A percentile compares a stretch with the other conserved stretches of the same genome.
Evolutionary conservation across 768 basidiomycete species (phyloP).

Genomic region (Termitomyces sp.): DNA sequence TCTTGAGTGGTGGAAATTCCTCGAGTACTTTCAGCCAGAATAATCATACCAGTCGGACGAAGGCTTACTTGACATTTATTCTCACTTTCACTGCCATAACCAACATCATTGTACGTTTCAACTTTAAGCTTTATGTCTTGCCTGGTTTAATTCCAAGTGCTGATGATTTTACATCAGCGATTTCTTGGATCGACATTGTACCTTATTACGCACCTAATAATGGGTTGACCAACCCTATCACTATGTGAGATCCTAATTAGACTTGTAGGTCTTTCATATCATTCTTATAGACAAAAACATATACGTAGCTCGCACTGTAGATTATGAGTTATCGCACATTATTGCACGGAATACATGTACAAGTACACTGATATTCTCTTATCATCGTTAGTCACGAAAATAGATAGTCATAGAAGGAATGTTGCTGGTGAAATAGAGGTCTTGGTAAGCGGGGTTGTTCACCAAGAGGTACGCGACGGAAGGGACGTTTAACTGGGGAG

Average conservation of each 20-base stretch:
- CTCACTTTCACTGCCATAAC: constrained; percentile 79
- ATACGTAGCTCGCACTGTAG: constrained; percentile 2
- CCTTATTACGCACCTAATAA: constrained; percentile 26
- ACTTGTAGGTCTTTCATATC: constrained; percentile 8
- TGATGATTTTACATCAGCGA: constrained; percentile 17
- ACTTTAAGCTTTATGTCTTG: background rate
- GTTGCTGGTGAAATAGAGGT: constrained; percentile 10
- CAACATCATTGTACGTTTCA: constrained; percentile 50
- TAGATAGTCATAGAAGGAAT: constrained; percentile 42
- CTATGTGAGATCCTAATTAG: constrained; percentile 6
- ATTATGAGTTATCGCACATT: background rate
- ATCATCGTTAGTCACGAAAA: constrained; percentile 28
- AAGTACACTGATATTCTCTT: constrained; percentile 2
- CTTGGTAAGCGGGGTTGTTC: constrained; percentile 7
- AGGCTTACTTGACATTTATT: constrained; percentile 77
- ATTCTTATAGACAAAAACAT: background rate
- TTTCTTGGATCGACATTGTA: constrained; percentile 30
- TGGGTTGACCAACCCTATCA: constrained; percentile 17
- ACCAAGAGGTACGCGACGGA: constrained; percentile 24
- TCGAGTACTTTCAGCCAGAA: constrained; percentile 57
- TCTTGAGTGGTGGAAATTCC: constrained; percentile 57
- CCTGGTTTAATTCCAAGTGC: background rate
- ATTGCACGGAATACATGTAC: background rate
- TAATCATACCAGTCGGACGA: constrained; percentile 52
- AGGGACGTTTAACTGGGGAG: constrained; percentile 40